Base-by-base conservation (phyloP, 2,329 filamentous ascomycete genomes). In the Colletotrichum tabaci region DNA sequence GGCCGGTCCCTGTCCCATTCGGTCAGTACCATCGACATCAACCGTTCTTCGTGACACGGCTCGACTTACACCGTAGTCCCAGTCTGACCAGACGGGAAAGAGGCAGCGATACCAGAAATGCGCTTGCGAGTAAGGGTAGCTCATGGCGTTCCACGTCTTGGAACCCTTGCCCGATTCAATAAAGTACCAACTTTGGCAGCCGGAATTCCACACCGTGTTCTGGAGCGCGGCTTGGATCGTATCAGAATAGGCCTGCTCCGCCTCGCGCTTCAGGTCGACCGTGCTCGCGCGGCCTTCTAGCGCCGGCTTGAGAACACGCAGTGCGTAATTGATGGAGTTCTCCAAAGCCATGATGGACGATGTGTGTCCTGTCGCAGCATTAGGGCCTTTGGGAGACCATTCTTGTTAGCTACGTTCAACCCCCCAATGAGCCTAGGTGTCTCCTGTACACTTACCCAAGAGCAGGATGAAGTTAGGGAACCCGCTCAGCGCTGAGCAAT, bases 401-500 rank as follows among this genome's bases (percentile, higher is more conserved):
- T 9, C 16, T 49, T 23, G 42, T 38, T 16, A 47, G 52, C 26
- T 18, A 8, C 10, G 47, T 26, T 6, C 26, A 18, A 4, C 16
- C 26, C 26, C 4, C 26, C 26, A 35, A 5, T 9, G 4, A n/a
- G 18, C 6, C 7, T 16, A 35, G 26, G 26, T 7, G 38, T 35
- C 35, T 16, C 3, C 13, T 8, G 23, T 7, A 12, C 4, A 63
- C 66, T 40, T 46, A 67, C 66, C 90, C 52, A 90, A 86, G 0
- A 92, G 79, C 72, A 91, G 83, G 80, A 92, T 91, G 76, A 92
- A 89, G 76, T 92, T 92, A 4, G 90, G 90, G 75, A 91, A 91
- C 0, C 87, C 87, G 73, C 87, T 87, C 79, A 92, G 81, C 2
- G 85, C 85, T 1, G 86, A 86, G n/a, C 86, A 87, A 61, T 89